A percentile compares a stretch with the other conserved stretches of the same genome.
Conservation (phyloP, 2,329 filamentous ascomycete species). For the Colletotrichum orchidophilum region DNA sequence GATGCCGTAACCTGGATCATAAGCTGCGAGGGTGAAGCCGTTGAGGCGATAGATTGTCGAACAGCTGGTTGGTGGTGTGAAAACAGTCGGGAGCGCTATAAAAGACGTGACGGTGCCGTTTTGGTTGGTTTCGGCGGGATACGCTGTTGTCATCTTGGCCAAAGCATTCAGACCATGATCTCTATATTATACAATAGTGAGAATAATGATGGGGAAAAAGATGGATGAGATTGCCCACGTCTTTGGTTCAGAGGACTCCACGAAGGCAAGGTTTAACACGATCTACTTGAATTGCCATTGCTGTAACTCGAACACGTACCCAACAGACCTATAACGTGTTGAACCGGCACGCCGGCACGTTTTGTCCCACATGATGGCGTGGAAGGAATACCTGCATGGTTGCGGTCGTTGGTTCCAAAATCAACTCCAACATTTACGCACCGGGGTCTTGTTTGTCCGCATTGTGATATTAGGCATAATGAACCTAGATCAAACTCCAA, state of each 20-base stretch:
- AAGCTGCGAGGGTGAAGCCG: slow-evolving; percentile 3
- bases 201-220: background rate
- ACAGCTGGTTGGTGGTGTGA: slow-evolving; percentile 11
- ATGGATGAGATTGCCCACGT: background rate
- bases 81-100: slow-evolving; percentile 3
- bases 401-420: background rate
- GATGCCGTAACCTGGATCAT: slow-evolving; percentile 7
- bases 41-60: slow-evolving; percentile 1
- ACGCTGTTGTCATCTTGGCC: slow-evolving; percentile 1
- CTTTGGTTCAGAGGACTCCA: background rate
- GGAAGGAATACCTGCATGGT: background rate
- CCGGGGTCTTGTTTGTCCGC: background rate
- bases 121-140: background rate
- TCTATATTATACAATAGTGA: background rate
- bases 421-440: no score
- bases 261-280: background rate
- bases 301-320: background rate
- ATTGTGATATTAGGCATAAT: background rate
- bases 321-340: background rate
- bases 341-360: no score
- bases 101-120: slow-evolving; percentile 6
- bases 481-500: no score
- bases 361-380: background rate
- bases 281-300: background rate
- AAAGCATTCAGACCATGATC: background rate